Percentiles rank a stretch among this genome's conserved stretches.
Conservation (phyloP, 441 rosid species). For the Erodium chrysanthum region DNA sequence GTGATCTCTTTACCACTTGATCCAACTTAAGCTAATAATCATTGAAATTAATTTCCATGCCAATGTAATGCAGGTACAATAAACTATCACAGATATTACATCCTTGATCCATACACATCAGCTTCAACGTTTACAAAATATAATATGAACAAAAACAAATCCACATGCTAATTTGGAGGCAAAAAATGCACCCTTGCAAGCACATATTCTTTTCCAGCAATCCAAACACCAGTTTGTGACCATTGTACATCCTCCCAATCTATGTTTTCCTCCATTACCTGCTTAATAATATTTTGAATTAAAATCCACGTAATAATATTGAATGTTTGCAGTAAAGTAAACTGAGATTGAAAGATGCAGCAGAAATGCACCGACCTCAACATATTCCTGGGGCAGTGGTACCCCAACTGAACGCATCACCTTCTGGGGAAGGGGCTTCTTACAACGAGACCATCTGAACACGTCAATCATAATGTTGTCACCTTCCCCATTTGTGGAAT, state of each 20-base stretch:
- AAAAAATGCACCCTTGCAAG: constrained; percentile 89
- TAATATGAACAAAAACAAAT: background rate
- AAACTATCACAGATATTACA: background rate
- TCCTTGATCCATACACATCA: background rate
- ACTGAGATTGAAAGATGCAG: background rate
- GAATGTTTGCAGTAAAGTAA: background rate
- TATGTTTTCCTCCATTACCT: constrained; percentile 85
- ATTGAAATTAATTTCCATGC: background rate
- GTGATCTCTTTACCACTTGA: too few species aligned
- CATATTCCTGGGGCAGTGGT: constrained; percentile 69
- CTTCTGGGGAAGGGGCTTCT: constrained; percentile 82
- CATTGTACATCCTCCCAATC: constrained; percentile 99
- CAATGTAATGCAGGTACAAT: background rate
- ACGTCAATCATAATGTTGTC: constrained; percentile 56
- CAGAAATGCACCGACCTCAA: constrained; percentile 44
- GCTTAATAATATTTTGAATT: background rate
- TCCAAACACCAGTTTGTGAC: constrained; percentile 97
- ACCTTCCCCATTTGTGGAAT: constrained; percentile 64
- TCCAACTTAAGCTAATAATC: too few species aligned
- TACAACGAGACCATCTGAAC: constrained; percentile 88
- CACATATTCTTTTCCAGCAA: constrained; percentile 77
- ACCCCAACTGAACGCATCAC: constrained; percentile 78
- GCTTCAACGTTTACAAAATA: background rate
- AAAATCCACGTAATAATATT: background rate
- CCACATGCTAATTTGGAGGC: constrained; percentile 37